Conservation (phyloP, 1,139 yeast genomes). For the Candida pseudoviswanathii region DNA sequence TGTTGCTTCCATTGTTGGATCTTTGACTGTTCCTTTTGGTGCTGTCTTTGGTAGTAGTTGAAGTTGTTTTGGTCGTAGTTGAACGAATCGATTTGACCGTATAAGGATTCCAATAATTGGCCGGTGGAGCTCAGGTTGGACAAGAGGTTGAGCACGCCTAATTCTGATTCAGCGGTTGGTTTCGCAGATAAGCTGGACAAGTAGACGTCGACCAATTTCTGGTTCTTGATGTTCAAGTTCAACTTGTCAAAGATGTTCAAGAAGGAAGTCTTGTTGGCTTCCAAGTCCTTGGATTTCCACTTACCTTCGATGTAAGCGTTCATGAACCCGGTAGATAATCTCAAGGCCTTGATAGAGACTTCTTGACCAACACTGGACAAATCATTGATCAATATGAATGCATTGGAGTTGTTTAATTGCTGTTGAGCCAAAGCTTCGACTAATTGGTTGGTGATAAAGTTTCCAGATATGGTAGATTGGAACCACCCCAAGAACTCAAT, state of each 20-base stretch:
- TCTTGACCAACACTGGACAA: slow-evolving; percentile 67
- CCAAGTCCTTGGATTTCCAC: slow-evolving; percentile 69
- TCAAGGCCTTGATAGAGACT: slow-evolving; percentile 67
- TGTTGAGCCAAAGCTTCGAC: slow-evolving; percentile 69
- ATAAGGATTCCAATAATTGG: slow-evolving; percentile 64
- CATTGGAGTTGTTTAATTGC: slow-evolving; percentile 65
- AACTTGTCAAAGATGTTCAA: slow-evolving; percentile 74
- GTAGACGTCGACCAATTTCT: slow-evolving; percentile 43
- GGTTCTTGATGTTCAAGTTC: slow-evolving; percentile 65
- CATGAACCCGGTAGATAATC: slow-evolving; percentile 66
- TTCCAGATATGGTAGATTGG: slow-evolving; percentile 69
- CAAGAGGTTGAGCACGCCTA: slow-evolving; percentile 44
- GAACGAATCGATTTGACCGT: slow-evolving; percentile 76
- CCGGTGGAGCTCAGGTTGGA: slow-evolving; percentile 49
- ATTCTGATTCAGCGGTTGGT: slow-evolving; percentile 26
- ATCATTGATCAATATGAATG: slow-evolving; percentile 73
- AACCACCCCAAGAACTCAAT: slow-evolving; percentile 84
- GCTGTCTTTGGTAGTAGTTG: slow-evolving; percentile 80
- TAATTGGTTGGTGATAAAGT: slow-evolving; percentile 64
- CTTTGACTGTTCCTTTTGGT: slow-evolving; percentile 70
- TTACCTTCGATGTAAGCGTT: slow-evolving; percentile 56
- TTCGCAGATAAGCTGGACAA: slow-evolving; percentile 23
- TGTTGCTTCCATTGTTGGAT: slow-evolving; percentile 76
- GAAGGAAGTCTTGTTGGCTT: slow-evolving; percentile 62
- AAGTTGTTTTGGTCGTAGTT: slow-evolving; percentile 82